Evolutionary conservation across 2,329 filamentous ascomycete genomes (phyloP), one percentile per base, ranked within the genome.

Genomic region (Ophiostoma angusticollis): DNA sequence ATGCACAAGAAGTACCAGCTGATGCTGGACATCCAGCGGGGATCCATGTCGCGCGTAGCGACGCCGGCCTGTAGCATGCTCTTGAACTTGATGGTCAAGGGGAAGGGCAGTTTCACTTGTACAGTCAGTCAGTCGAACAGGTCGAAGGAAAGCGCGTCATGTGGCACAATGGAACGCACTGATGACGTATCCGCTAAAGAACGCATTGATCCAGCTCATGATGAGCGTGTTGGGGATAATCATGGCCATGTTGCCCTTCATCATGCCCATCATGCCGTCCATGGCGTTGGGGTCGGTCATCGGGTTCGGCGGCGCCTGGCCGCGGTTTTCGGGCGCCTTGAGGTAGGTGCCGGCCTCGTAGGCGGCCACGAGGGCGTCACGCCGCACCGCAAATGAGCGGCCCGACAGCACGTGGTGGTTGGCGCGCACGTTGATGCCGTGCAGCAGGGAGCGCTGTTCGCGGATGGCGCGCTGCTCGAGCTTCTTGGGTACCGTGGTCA

Each of bases 241-340:
- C 91, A 96, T 98, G 48, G 91, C 89, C 83, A 98, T 94, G 58
- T 98, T 94, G 42, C 87, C 87, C 74, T 98, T 98, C 84, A 98
- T 93, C 85, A 94, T 94, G 50, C 91, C 89, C 91, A 98, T 98
- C 91, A 98, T 98, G 50, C 87, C 89, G 57, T 98, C 93, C 91
- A 98, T 98, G 42, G 84, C 85, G 34, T 81, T 81, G 17, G 93
- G 93, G 58, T 98, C 91, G 9, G 81, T 84, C 75, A 98, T 86
- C 4, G 91, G 91, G 62, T 96, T 98, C 27, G 84, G 77, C 16
- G 86, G 80, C 3, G 86, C 81, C 62, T 95, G 84, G 37, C 87
- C 87, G 55, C 82, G 79, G 53, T 70, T 75, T 39, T 91, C 84
- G 2, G 86, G 87, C 47, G 93, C 84, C 57, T 94, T 95, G 34